Evolutionary conservation across 2,329 filamentous ascomycete species (phyloP).

Genomic region (Colletotrichum coccodes): DNA sequence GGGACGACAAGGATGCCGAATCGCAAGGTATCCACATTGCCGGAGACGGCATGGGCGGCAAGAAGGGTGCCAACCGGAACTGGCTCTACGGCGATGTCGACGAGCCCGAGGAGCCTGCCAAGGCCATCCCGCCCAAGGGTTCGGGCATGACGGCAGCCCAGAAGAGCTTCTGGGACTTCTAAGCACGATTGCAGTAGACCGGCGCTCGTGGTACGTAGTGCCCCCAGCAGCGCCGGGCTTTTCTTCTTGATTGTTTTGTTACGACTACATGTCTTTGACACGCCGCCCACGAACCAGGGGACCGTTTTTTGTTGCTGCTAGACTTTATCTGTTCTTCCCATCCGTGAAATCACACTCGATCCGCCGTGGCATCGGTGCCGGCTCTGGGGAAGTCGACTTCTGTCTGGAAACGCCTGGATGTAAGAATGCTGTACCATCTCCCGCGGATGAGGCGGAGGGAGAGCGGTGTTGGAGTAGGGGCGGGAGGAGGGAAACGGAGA

Average conservation of each 20-base stretch:
- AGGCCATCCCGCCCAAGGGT: constrained; percentile 51
- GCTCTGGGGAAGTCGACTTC: background rate
- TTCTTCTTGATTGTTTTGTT: constrained; percentile 32
- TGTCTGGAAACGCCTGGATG: constrained; percentile 7
- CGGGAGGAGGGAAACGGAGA: background rate
- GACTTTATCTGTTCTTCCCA: constrained; percentile 29
- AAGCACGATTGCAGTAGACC: constrained; percentile 30
- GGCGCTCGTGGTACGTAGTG: constrained; percentile 14
- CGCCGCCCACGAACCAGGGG: constrained; percentile 47
- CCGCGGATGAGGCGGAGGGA: background rate
- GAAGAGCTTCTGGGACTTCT: constrained; percentile 61
- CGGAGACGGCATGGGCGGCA: constrained; percentile 75
- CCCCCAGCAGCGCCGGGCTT: background rate
- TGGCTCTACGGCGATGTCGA: constrained; percentile 69
- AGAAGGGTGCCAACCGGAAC: constrained; percentile 61
- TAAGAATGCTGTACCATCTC: constrained; percentile 11
- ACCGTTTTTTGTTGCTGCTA: constrained; percentile 22
- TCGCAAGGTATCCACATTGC: constrained; percentile 55
- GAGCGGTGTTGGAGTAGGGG: constrained; percentile 18
- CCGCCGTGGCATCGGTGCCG: background rate
- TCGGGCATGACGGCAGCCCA: constrained; percentile 41
- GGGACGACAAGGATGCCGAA: constrained; percentile 41
- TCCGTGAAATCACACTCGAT: background rate
- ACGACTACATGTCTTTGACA: constrained; percentile 42
- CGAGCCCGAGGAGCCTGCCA: constrained; percentile 47